These are phyloP conservation scores for Cyclocybe cylindracea DNA, from an alignment of 768 basidiomycete genomes.

Conservation along the genomic window DNA sequence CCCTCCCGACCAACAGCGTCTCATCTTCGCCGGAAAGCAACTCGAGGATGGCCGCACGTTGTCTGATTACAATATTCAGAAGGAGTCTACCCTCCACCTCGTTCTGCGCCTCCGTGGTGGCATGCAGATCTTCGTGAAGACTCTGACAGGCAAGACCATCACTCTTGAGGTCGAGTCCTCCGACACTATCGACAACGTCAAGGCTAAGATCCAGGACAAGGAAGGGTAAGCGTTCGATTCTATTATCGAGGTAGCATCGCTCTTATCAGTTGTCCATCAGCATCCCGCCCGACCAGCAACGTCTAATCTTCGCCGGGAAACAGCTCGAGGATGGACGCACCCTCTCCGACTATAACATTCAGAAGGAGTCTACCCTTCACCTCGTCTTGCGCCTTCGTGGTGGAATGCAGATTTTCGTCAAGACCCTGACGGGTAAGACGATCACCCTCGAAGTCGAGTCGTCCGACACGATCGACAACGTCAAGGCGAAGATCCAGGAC, in stretches of 20 bases:
- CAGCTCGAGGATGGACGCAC: no score
- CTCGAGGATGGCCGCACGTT: constrained; percentile 92
- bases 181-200: constrained; percentile 87
- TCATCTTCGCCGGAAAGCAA: constrained; percentile 97
- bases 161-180: constrained; percentile 89
- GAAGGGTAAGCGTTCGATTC: constrained; percentile 46
- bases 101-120: constrained; percentile 92
- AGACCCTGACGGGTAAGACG: no score
- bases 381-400: no score
- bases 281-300: neutral
- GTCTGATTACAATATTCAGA: constrained; percentile 92
- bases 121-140: constrained; percentile 86
- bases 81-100: constrained; percentile 89
- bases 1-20: constrained; percentile 88
- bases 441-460: no score
- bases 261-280: neutral
- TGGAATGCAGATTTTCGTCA: no score
- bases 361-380: no score
- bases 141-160: constrained; percentile 87
- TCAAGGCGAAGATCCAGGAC: no score
- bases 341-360: no score
- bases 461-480: no score
- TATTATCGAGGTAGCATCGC: neutral
- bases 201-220: constrained; percentile 93
- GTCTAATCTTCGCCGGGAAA: constrained; percentile 2